phyloP scores from a whole-genome alignment of 139 green algal genomes.

The Closterium sp. region DNA sequence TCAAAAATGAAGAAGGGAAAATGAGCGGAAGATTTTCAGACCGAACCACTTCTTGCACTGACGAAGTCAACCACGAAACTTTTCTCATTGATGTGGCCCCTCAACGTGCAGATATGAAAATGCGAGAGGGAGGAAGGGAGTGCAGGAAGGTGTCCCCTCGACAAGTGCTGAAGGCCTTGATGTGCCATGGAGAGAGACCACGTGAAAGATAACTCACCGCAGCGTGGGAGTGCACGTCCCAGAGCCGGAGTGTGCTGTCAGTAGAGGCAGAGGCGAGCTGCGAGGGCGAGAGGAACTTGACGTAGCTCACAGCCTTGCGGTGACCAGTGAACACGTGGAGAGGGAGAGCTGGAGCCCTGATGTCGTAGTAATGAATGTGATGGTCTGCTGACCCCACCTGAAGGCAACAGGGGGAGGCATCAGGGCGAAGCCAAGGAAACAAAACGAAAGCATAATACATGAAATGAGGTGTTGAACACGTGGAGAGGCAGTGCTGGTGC shows the following conservation, averaged over 20 bases:
- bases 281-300: slow-evolving; percentile 69
- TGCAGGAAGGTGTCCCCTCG: slow-evolving; percentile 64
- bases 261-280: slow-evolving; percentile 84
- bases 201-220: slow-evolving; percentile 26
- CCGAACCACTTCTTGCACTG: too few relatives aligned
- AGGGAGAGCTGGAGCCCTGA: slow-evolving; percentile 54
- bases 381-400: slow-evolving; percentile 78
- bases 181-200: not conserved
- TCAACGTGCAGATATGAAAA: slow-evolving; percentile 32
- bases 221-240: slow-evolving; percentile 48
- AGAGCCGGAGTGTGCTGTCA: slow-evolving; percentile 71
- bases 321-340: slow-evolving; percentile 57
- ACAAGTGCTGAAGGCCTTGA: slow-evolving; percentile 13
- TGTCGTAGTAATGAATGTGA: slow-evolving; percentile 79
- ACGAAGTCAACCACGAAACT: slow-evolving; percentile 98
- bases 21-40: too few relatives aligned
- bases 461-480: too few relatives aligned
- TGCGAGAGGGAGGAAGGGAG: not conserved
- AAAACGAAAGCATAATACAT: too few relatives aligned
- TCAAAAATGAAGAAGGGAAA: too few relatives aligned
- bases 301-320: slow-evolving; percentile 67
- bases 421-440: too few relatives aligned
- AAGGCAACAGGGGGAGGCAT: too few relatives aligned
- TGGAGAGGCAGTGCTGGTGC: slow-evolving; percentile 48
- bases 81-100: slow-evolving; percentile 84